Base-by-base conservation (phyloP, 1,139 yeast genomes). In the Blastobotrys capitulatus region DNA sequence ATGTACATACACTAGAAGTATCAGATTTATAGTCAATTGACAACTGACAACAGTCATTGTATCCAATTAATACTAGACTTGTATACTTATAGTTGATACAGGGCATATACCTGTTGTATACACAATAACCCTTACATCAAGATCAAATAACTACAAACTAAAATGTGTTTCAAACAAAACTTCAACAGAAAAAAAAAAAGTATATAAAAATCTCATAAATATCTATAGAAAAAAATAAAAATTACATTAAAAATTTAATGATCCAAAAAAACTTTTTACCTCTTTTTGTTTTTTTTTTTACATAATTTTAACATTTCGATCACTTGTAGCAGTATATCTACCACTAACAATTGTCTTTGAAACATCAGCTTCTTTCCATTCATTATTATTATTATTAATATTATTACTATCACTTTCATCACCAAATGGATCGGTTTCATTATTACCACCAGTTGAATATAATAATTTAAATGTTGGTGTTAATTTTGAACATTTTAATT, bases 241-340 rank as follows among this genome's bases (percentile, higher is more conserved):
- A 29, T 29, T 6, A 29, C n/a, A 29, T 6, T 6, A 6, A 29
- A 6, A 20, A 12, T 6, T 6, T 18, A 36, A 18, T 9, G 13
- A 18, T 5, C 5, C 9, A 36, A 6, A 36, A 5, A 7, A 32
- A 6, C 6, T 25, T 32, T n/a, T n/a, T n/a, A n/a, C n/a, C n/a
- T n/a, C n/a, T n/a, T n/a, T n/a, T n/a, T n/a, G n/a, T n/a, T n/a
- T n/a, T n/a, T n/a, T n/a, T n/a, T n/a, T n/a, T 45, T 44, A 50
- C 22, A 51, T 46, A 47, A 49, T 43, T 44, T 57, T 57, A 9
- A 60, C 62, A 44, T 59, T 59, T 27, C 49, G 51, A 45, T 58
- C 62, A 26, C 59, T 50, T 37, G 56, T 57, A 32, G 57, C 62
- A 9, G 51, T 37, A 47, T 53, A 59, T 45, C 56, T 48, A 29